phyloP scores from a whole-genome alignment of 768 basidiomycete species.

The Udeniomyces megalosporus region DNA sequence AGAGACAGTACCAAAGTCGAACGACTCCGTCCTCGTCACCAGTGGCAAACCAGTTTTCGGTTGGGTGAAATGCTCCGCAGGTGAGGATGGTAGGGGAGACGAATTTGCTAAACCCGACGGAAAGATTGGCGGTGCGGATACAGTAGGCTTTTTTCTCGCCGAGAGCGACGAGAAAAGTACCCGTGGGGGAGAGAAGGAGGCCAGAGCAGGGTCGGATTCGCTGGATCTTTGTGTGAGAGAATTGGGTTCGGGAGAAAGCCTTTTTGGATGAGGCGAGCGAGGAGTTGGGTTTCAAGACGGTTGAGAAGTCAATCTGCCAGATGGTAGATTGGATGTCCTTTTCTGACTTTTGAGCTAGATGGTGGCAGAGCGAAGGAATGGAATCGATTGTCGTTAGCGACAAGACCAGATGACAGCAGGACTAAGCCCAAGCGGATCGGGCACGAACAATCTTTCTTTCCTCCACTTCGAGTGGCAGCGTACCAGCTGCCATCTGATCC shows the following conservation, averaged over 20 bases:
- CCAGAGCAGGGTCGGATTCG: constrained; percentile 19
- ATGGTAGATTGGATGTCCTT: constrained; percentile 6
- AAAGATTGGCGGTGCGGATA: background rate
- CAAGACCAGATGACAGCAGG: too few species aligned
- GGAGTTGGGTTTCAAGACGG: constrained; percentile 40
- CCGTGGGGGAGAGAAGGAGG: constrained; percentile 25
- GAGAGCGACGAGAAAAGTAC: constrained; percentile 26
- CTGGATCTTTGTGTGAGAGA: constrained; percentile 31
- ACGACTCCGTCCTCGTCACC: constrained; percentile 75
- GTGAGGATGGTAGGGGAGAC: constrained; percentile 5
- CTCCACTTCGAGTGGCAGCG: constrained; percentile 13
- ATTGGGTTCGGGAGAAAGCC: too few species aligned
- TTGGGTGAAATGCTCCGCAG: constrained; percentile 6
- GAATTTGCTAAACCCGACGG: constrained; percentile 45
- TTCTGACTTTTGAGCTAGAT: background rate
- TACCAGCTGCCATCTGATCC: constrained; percentile 23
- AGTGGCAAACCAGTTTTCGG: constrained; percentile 79
- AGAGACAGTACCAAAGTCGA: constrained; percentile 73
- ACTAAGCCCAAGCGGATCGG: too few species aligned
- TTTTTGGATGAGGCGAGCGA: constrained; percentile 35
- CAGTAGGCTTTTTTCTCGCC: constrained; percentile 24
- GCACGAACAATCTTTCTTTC: background rate
- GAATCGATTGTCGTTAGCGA: too few species aligned
- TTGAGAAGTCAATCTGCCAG: background rate
- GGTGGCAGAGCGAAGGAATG: too few species aligned